A percentile compares a stretch with the other conserved stretches of the same genome.
Conservation (phyloP, 177 flowering plant genomes). For the Vitis hybrid region DNA sequence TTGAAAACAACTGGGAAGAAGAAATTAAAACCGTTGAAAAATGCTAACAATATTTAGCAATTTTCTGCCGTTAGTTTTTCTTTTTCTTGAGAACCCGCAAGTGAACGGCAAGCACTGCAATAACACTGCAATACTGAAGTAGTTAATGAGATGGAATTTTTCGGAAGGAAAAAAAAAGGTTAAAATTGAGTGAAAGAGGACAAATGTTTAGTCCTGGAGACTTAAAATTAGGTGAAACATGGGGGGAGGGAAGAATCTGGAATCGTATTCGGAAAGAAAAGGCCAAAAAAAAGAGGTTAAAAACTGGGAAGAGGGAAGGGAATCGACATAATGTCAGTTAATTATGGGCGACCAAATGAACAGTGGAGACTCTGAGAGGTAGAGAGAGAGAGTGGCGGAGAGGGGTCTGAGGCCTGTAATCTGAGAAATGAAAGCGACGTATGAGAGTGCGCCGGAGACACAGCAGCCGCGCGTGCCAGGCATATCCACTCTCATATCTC, state of each 20-base stretch:
- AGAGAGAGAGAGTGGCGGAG: not conserved
- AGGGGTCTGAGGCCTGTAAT: not conserved
- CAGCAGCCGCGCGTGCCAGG: slow-evolving; percentile 19
- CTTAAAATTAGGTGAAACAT: not conserved
- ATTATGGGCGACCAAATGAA: slow-evolving; percentile 7
- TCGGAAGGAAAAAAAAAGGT: no score
- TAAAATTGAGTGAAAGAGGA: not conserved
- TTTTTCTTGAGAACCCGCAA: no score
- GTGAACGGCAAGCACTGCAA: no score
- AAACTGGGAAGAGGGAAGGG: not conserved
- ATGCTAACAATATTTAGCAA: no score
- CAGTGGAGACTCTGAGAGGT: not conserved
- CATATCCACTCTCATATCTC: not conserved
- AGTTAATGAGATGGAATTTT: no score
- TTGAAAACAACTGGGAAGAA: no score
- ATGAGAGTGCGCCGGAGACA: slow-evolving; percentile 15
- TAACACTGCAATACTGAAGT: no score
- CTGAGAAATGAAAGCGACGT: slow-evolving; percentile 18
- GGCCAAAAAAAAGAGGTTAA: slow-evolving; percentile 1
- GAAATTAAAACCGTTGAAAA: no score
- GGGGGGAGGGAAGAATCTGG: not conserved
- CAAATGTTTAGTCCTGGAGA: not conserved
- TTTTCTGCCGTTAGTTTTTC: no score
- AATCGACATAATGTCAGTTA: slow-evolving; percentile 1
- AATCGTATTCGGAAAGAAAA: slow-evolving; percentile 3